Conservation (phyloP, 2,329 filamentous ascomycete species). For the Phoma sp. region DNA sequence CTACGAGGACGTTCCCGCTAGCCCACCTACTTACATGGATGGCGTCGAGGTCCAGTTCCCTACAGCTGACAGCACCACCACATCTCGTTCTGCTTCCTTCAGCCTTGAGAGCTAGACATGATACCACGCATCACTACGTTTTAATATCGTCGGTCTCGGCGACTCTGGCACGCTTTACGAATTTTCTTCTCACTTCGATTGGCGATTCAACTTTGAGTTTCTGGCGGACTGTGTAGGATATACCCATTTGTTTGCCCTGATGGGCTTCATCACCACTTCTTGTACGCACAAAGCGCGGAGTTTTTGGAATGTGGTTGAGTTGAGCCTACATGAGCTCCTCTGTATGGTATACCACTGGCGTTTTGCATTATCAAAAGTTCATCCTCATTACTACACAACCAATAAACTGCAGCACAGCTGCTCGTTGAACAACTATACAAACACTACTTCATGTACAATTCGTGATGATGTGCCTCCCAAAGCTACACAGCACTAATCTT, state of each 20-base stretch:
- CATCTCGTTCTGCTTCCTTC: slow-evolving; percentile 34
- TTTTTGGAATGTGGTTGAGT: slow-evolving; percentile 18
- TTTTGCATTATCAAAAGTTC: slow-evolving; percentile 12
- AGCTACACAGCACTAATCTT: background rate
- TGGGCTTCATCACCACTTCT: slow-evolving; percentile 3
- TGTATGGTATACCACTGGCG: slow-evolving; percentile 19
- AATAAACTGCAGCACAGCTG: slow-evolving; percentile 9
- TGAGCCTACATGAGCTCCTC: slow-evolving; percentile 20
- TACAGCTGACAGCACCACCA: slow-evolving; percentile 47
- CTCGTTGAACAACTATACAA: background rate
- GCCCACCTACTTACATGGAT: slow-evolving; percentile 68
- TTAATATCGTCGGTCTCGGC: slow-evolving; percentile 7
- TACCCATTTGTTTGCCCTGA: slow-evolving; percentile 26
- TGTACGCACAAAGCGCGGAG: slow-evolving; percentile 11
- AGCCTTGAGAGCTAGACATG: slow-evolving; percentile 24
- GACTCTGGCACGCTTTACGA: slow-evolving; percentile 22
- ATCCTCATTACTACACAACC: background rate
- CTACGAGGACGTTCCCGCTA: slow-evolving; percentile 90
- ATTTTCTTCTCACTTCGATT: slow-evolving; percentile 28
- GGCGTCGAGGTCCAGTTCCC: slow-evolving; percentile 36
- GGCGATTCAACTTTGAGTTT: slow-evolving; percentile 24
- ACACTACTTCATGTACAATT: background rate
- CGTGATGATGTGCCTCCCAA: no score
- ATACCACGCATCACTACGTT: slow-evolving; percentile 8
- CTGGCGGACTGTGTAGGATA: slow-evolving; percentile 35